Conservation (phyloP, 2,329 filamentous ascomycete species). For the Claviceps pusilla region DNA sequence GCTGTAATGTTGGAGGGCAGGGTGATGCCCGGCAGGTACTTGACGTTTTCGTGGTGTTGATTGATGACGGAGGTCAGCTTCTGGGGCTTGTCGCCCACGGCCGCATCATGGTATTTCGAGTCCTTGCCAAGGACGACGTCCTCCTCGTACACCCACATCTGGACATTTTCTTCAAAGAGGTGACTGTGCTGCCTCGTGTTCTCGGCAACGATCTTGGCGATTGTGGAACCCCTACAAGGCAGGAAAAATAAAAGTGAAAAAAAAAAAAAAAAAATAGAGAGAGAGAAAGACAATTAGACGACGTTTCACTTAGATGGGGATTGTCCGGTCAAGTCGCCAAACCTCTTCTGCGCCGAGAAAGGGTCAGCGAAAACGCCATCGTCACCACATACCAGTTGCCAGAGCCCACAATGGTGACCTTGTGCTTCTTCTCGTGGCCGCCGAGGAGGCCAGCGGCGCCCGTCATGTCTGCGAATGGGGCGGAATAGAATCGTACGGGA, state of each 20-base stretch:
- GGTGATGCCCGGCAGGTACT: slow-evolving; percentile 82
- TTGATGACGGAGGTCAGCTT: slow-evolving; percentile 92
- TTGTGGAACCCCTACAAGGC: slow-evolving; percentile 68
- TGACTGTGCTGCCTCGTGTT: slow-evolving; percentile 66
- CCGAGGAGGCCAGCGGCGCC: slow-evolving; percentile 20
- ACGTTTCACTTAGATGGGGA: background rate
- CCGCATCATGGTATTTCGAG: slow-evolving; percentile 57
- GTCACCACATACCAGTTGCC: slow-evolving; percentile 65
- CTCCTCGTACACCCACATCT: slow-evolving; percentile 99
- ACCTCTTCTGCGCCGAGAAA: background rate
- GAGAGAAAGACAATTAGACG: background rate
- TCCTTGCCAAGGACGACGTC: slow-evolving; percentile 58
- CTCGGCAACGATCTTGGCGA: slow-evolving; percentile 92
- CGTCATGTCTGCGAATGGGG: slow-evolving; percentile 17
- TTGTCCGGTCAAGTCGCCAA: background rate
- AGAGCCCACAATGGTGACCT: slow-evolving; percentile 85
- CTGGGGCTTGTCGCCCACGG: slow-evolving; percentile 50
- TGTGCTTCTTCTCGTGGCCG: slow-evolving; percentile 59
- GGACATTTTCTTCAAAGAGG: slow-evolving; percentile 74
- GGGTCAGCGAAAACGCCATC: no score
- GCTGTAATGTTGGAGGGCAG: slow-evolving; percentile 74
- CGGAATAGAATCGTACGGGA: slow-evolving; percentile 1
- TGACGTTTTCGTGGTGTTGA: slow-evolving; percentile 84
- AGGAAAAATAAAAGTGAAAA: background rate
- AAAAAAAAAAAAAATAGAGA: no score